Evolutionary conservation across 805 yeast genomes (phyloP), one percentile per base, ranked within the genome.

Genomic region (Kodamaea kakaduensis): DNA sequence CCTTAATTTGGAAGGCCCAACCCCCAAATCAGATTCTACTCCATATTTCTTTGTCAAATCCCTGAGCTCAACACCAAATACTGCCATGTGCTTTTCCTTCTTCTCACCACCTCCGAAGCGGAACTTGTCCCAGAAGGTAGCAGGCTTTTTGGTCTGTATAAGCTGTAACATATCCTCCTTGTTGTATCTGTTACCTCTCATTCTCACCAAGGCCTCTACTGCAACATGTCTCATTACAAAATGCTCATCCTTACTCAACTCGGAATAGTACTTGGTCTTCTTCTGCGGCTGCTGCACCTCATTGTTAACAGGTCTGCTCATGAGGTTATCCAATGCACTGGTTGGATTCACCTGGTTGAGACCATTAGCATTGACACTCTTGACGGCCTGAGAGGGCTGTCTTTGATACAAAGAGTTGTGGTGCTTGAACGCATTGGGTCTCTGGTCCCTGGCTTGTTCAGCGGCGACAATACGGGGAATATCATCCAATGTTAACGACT

Each of bases 381-480:
- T 54, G 22, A 58, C 48, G 17, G 53, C 54, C 32, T 50, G 56
- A 20, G 55, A 56, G 29, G 48, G 51, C 37, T 53, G 63, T 31
- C 59, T 48, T 56, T 61, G 56, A 48, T 67, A 51, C 52, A 67
- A 43, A 41, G 67, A 43, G 53, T 77, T 78, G 51, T 84, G 89
- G 58, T 84, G 94, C 40, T 83, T 80, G 61, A 83, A 89, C 0
- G 96, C 95, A 58, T 88, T 88, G 2, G 97, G 96, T 39, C 95
- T 73, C 51, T 84, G 82, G 42, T 86, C 96, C 44, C 96, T 70
- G 0, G 97, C 96, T 58, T 90, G 96, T 50, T 93, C 97, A 7
- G 95, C 90, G 2, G 97, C 95, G 6, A 93, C 97, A 52, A 93
- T 90, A 45, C 97, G 73, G 6, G 97, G 96, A 48, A 93, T 93